Conservation (phyloP, 805 yeast genomes). For the Sugiyamaella floridensis region DNA sequence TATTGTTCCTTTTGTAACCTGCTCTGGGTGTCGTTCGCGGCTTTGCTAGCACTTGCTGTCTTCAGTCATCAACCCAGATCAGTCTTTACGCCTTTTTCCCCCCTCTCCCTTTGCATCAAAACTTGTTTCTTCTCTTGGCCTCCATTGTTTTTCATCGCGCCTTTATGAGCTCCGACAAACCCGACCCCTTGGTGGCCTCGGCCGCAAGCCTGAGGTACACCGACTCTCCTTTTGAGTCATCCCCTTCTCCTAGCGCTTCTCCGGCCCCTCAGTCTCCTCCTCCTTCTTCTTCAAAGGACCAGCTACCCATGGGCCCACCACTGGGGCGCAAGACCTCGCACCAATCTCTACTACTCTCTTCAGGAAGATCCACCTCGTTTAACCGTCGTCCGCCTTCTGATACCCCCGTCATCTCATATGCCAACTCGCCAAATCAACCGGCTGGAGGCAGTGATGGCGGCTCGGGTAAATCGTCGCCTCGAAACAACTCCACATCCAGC, state of each 20-base stretch:
- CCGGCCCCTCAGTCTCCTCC: not conserved
- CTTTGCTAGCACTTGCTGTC: too few species aligned
- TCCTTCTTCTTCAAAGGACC: not conserved
- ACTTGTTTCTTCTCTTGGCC: too few species aligned
- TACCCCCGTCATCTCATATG: constrained; percentile 19
- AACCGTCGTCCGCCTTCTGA: constrained; percentile 20
- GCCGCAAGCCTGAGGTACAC: not conserved
- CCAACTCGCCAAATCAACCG: constrained; percentile 18
- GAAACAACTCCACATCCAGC: constrained; percentile 6
- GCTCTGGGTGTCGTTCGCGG: too few species aligned
- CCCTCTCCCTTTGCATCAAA: too few species aligned
- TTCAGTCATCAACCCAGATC: too few species aligned
- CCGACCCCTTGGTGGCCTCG: not conserved
- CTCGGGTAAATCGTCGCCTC: constrained; percentile 10
- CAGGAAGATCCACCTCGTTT: constrained; percentile 8
- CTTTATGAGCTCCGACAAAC: not conserved
- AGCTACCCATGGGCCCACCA: not conserved
- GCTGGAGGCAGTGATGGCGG: not conserved
- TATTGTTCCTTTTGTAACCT: too few species aligned
- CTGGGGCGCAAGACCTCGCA: not conserved
- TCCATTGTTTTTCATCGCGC: too few species aligned
- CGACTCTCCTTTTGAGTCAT: not conserved
- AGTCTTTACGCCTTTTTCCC: too few species aligned
- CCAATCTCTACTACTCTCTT: not conserved
- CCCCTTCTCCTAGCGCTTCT: not conserved